Evolutionary conservation across 169 alveolate species (phyloP), one percentile per base, ranked within the genome.

Genomic region (Plasmodium ovale): DNA sequence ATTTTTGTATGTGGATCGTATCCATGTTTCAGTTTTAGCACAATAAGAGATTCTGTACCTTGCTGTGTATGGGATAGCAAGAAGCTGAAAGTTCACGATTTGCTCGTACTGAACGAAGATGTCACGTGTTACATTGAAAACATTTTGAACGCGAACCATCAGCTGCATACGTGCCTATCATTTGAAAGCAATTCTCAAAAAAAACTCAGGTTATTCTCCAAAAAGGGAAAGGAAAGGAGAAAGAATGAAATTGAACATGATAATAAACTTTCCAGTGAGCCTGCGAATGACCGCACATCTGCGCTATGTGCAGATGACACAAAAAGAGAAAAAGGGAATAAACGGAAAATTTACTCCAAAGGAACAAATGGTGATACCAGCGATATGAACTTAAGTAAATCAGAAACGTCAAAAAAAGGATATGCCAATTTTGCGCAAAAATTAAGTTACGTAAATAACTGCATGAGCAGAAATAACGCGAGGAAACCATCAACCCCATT

Each of bases 41-140:
- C 87, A 67, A 58, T 77, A 77, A 69, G 72, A 67, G 70, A 70
- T 69, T 39, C 53, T 42, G 72, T 69, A 58, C 73, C 88, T 21
- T 69, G 72, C 39, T 77, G 89, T 62, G 72, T 77, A 68, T 68
- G 89, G 88, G 89, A 69, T 47, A 87, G 89, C 65, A 69, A 87
- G 42, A 87, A 87, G 39, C 47, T 77, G 12, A 87, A 87, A 68
- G 89, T 77, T 14, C 84, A 59, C 19, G 87, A 87, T 74, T 77
- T 77, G 23, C 39, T 77, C 33, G 39, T 58, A 65, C 16, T 70
- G 67, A 72, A 59, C 31, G 89, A 59, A 44, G 77, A 70, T 54
- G 14, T 56, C 29, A 47, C 88, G 42, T 25, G 21, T 42, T 70
- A 67, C 72, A 37, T 77, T 62, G 87, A 70, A 29, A 71, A 87